Conservation (phyloP, 2,329 filamentous ascomycete species). For the Hysterium pulicare region DNA sequence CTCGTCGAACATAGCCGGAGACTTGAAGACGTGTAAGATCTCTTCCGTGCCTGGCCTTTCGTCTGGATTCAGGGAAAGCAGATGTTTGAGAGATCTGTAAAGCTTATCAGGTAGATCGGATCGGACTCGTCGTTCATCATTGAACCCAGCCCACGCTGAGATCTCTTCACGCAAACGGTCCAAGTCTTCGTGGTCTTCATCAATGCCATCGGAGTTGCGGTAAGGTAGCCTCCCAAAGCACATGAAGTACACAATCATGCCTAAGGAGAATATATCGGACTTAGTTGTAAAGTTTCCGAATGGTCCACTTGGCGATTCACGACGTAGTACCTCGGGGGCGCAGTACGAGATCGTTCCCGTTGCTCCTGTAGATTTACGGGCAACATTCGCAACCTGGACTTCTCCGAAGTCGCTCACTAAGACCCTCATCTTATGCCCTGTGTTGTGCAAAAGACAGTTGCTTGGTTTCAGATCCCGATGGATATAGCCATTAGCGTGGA, state of each 20-base stretch:
- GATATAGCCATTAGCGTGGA: constrained; percentile 89
- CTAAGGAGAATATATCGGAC: constrained; percentile 95
- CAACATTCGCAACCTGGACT: constrained; percentile 78
- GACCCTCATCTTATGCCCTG: constrained; percentile 68
- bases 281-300: constrained; percentile 96
- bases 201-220: constrained; percentile 72
- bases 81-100: constrained; percentile 76
- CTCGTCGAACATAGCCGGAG: constrained; percentile 53
- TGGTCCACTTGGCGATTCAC: constrained; percentile 59
- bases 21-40: constrained; percentile 74
- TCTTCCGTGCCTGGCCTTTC: constrained; percentile 82
- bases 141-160: constrained; percentile 79
- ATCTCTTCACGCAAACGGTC: constrained; percentile 85
- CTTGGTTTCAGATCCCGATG: constrained; percentile 94
- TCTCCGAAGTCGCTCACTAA: constrained; percentile 98
- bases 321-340: constrained; percentile 83
- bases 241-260: constrained; percentile 98
- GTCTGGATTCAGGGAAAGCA: constrained; percentile 73
- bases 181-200: constrained; percentile 90
- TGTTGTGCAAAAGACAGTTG: constrained; percentile 85
- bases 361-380: constrained; percentile 83
- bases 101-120: constrained; percentile 82
- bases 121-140: constrained; percentile 69
- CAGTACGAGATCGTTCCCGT: constrained; percentile 98
- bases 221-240: constrained; percentile 92